Evolutionary conservation across 2,329 filamentous ascomycete genomes (phyloP).

Genomic region (Sodiomyces alkalinus): DNA sequence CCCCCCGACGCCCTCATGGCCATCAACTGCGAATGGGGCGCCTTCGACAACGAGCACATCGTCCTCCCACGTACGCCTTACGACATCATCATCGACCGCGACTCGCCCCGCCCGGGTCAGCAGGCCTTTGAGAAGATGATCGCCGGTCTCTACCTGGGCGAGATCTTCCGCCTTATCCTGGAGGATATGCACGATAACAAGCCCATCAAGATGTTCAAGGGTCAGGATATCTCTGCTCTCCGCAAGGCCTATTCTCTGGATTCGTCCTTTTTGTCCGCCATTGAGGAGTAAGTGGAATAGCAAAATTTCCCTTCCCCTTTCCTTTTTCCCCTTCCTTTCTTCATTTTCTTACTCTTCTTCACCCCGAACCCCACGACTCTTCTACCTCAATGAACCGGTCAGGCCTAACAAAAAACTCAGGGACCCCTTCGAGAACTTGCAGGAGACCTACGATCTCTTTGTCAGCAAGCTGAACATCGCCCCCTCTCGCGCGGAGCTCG

Average conservation of each 20-base stretch:
- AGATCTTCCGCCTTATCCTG: slow-evolving; percentile 81
- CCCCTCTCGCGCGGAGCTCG: slow-evolving; percentile 63
- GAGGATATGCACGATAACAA: slow-evolving; percentile 73
- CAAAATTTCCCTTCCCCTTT: too few species aligned
- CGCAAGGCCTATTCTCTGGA: slow-evolving; percentile 82
- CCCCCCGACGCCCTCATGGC: slow-evolving; percentile 74
- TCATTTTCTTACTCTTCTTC: not conserved
- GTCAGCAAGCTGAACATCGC: slow-evolving; percentile 57
- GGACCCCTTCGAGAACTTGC: slow-evolving; percentile 90
- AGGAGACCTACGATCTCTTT: slow-evolving; percentile 76
- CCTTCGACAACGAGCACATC: slow-evolving; percentile 86
- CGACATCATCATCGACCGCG: slow-evolving; percentile 75
- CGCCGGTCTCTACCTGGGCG: slow-evolving; percentile 82
- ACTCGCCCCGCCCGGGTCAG: slow-evolving; percentile 83
- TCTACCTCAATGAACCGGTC: too few species aligned
- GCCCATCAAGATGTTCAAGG: slow-evolving; percentile 62
- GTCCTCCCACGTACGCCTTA: slow-evolving; percentile 77
- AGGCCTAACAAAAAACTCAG: too few species aligned
- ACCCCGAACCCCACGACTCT: too few species aligned
- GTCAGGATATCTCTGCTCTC: slow-evolving; percentile 66
- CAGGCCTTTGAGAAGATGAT: slow-evolving; percentile 98
- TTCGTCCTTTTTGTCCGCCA: slow-evolving; percentile 79
- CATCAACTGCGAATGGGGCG: slow-evolving; percentile 96
- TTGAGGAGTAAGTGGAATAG: slow-evolving; percentile 79
- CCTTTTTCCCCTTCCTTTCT: too few species aligned